A percentile compares a stretch with the other conserved stretches of the same genome.
These are phyloP conservation scores for Prunus mume DNA, from an alignment of 306 rosid species.

Conservation along the genomic window DNA sequence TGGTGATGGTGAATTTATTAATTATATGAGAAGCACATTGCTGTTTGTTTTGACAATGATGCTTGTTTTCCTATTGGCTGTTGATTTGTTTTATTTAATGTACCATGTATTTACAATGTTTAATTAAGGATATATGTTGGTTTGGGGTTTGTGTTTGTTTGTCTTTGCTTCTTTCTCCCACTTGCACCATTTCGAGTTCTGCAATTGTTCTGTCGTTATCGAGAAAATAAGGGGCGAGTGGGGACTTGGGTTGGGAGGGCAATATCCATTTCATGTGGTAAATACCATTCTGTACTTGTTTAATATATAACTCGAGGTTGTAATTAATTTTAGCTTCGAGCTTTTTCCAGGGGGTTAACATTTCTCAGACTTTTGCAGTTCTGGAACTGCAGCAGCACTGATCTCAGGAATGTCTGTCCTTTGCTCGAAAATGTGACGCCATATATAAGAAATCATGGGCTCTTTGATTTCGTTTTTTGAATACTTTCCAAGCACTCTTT, in stretches of 20 bases:
- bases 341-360: too few species aligned
- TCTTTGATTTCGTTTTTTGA: neutral
- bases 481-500: neutral
- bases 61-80: constrained; percentile 2
- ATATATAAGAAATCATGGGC: neutral
- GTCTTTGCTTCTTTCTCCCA: neutral
- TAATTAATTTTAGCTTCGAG: too few species aligned
- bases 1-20: neutral
- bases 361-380: neutral
- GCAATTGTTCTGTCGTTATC: neutral
- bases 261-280: too few species aligned
- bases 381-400: neutral
- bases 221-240: neutral
- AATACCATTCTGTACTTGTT: neutral
- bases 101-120: neutral
- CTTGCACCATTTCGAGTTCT: neutral
- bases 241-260: too few species aligned
- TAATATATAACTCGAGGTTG: too few species aligned
- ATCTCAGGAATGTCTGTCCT: constrained; percentile 18
- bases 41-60: neutral
- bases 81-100: neutral
- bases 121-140: neutral
- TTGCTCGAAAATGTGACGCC: neutral
- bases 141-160: constrained; percentile 5
- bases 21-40: neutral